Conservation (phyloP, 1,284 basidiomycete species). For the Ceraceosorus guamensis region DNA sequence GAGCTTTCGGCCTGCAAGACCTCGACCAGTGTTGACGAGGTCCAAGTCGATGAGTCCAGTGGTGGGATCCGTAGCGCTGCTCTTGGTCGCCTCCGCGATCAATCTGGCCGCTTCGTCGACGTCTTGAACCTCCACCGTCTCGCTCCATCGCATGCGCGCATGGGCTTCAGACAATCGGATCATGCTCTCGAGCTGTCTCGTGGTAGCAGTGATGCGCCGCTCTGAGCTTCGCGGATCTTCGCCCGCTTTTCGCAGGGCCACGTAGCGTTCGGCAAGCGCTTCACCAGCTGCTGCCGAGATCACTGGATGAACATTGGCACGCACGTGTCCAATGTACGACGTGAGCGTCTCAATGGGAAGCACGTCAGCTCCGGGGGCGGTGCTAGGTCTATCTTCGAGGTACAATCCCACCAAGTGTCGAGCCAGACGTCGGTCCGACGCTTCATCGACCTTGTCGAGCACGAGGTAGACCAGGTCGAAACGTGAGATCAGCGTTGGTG, state of each 20-base stretch:
- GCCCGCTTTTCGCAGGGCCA: slow-evolving; percentile 86
- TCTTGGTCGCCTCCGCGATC: slow-evolving; percentile 90
- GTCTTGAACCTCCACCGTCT: slow-evolving; percentile 74
- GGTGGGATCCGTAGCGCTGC: slow-evolving; percentile 66
- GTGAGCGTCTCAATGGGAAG: slow-evolving; percentile 80
- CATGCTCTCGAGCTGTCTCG: slow-evolving; percentile 92
- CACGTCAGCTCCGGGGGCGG: slow-evolving; percentile 61
- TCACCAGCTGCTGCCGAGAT: slow-evolving; percentile 77
- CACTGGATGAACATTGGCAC: slow-evolving; percentile 78
- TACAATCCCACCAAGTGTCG: slow-evolving; percentile 89
- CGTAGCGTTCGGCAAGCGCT: slow-evolving; percentile 81
- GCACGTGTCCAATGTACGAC: slow-evolving; percentile 87
- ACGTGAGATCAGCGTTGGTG: slow-evolving; percentile 92
- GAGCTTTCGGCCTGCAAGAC: slow-evolving; percentile 63
- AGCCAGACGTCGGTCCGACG: slow-evolving; percentile 77
- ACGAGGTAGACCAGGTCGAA: slow-evolving; percentile 98
- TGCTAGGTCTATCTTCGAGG: slow-evolving; percentile 76
- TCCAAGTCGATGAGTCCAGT: slow-evolving; percentile 96
- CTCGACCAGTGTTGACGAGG: slow-evolving; percentile 86
- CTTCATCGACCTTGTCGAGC: slow-evolving; percentile 80
- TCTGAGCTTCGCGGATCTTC: slow-evolving; percentile 73
- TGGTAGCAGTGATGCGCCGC: slow-evolving; percentile 94
- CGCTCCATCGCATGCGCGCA: slow-evolving; percentile 85
- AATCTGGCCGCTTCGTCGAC: slow-evolving; percentile 84
- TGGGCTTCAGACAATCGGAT: slow-evolving; percentile 96